Conservation (phyloP, 2,329 filamentous ascomycete genomes). For the Paracamarosporium sp. region DNA sequence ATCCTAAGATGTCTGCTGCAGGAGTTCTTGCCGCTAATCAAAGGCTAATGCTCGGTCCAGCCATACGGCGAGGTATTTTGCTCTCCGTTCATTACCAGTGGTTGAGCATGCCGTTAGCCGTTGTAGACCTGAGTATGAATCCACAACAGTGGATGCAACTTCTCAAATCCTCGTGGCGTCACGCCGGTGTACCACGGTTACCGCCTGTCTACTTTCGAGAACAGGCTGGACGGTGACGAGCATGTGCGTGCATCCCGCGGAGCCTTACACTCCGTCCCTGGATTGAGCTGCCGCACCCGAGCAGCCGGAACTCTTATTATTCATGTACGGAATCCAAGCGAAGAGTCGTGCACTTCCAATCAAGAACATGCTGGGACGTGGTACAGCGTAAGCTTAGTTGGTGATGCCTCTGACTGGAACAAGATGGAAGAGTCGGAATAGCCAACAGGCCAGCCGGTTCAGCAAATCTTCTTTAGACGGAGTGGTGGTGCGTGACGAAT, state of each 20-base stretch:
- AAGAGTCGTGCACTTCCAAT: not conserved
- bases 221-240: not conserved
- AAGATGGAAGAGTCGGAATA: not conserved
- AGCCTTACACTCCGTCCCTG: not conserved
- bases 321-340: not conserved
- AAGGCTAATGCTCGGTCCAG: not conserved
- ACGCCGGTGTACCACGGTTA: not conserved
- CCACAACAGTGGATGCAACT: not conserved
- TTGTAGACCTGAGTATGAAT: not conserved
- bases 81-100: not conserved
- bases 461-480: not conserved
- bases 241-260: not conserved
- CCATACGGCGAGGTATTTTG: not conserved
- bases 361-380: not conserved
- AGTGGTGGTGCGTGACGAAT: not conserved
- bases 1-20: not conserved
- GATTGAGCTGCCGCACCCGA: not conserved
- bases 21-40: not conserved
- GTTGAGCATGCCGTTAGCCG: not conserved
- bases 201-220: not conserved
- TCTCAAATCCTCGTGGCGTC: slow-evolving; percentile 1
- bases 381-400: not conserved
- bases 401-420: not conserved
- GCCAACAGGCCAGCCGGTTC: not conserved
- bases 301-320: not conserved